phyloP scores from a whole-genome alignment of 805 yeast genomes.

The Suhomyces sp. region DNA sequence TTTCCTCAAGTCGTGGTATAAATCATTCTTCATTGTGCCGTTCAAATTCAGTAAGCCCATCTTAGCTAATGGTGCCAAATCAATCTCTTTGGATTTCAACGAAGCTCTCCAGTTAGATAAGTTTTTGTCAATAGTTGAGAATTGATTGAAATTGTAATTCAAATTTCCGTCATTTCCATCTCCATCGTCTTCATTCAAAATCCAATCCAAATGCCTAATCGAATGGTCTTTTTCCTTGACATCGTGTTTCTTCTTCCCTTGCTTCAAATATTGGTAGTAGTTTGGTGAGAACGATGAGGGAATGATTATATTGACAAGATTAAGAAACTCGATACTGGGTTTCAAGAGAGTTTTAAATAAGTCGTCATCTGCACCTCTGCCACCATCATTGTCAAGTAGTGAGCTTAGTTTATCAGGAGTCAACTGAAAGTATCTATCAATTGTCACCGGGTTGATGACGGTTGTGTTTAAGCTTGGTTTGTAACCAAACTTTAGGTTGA shows the following conservation, averaged over 20 bases:
- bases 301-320: constrained; percentile 41
- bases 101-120: constrained; percentile 40
- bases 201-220: constrained; percentile 34
- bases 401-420: constrained; percentile 42
- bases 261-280: constrained; percentile 41
- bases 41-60: constrained; percentile 31
- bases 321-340: constrained; percentile 44
- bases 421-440: constrained; percentile 41
- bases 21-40: constrained; percentile 19
- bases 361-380: constrained; percentile 21
- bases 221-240: constrained; percentile 19
- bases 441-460: constrained; percentile 46
- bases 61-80: constrained; percentile 14
- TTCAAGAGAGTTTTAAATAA: constrained; percentile 35
- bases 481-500: constrained; percentile 43
- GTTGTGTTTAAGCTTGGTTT: constrained; percentile 46
- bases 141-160: constrained; percentile 43
- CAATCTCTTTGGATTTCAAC: constrained; percentile 27
- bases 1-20: constrained; percentile 28
- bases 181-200: constrained; percentile 45
- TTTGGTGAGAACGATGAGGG: constrained; percentile 47
- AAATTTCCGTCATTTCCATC: constrained; percentile 48
- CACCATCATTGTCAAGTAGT: constrained; percentile 24
- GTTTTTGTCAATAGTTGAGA: constrained; percentile 40
- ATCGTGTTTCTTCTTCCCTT: constrained; percentile 15